Evolutionary conservation across 148 eudicot genomes (phyloP), one percentile per base, ranked within the genome.

Genomic region (Dianthus caryophyllus): DNA sequence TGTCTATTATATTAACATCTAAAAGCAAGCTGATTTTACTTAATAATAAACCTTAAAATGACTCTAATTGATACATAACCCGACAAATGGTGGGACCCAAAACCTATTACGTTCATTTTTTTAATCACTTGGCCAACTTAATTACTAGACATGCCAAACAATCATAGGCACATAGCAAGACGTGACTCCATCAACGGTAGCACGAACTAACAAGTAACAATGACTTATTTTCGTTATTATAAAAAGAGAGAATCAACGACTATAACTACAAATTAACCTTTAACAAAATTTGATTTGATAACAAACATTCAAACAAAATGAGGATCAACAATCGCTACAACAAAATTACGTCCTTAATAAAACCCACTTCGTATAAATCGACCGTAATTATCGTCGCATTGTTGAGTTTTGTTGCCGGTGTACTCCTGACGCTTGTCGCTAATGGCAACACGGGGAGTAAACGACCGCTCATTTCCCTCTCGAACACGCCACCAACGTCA

Each of bases 321-420:
- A 50, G 24, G 33, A 49, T 15, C 54, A 16, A 59, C 15, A 46
- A 5, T 39, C 65, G 48, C 9, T 6, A 58, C 22, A 58, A 55
- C 8, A 68, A 41, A 22, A 43, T 8, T 2, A 21, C 9, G 1
- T 11, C 49, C 21, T 22, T 1, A 0, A 1, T 49, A 0, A 48
- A 41, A 41, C 33, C 44, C 43, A 21, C 29, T 18, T 46, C 74
- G 47, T 65, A 21, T 27, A 60, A 67, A 9, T 48, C 67, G 5
- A 56, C 54, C 24, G 62, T 64, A n/a, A 26, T 69, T 24, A 21
- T 18, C 7, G 66, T 64, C 8, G 59, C 63, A 20, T 2, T 64
- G 2, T 30, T 61, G 0, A 75, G 77, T 12, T 39, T 77, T 12
- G 22, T 77, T 21, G 61, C 76, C 20, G 77, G 77, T 0, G 62